Percentiles rank a stretch among this genome's conserved stretches.
These are phyloP conservation scores for Calocybe indica DNA, from an alignment of 768 basidiomycete species.

Conservation along the genomic window DNA sequence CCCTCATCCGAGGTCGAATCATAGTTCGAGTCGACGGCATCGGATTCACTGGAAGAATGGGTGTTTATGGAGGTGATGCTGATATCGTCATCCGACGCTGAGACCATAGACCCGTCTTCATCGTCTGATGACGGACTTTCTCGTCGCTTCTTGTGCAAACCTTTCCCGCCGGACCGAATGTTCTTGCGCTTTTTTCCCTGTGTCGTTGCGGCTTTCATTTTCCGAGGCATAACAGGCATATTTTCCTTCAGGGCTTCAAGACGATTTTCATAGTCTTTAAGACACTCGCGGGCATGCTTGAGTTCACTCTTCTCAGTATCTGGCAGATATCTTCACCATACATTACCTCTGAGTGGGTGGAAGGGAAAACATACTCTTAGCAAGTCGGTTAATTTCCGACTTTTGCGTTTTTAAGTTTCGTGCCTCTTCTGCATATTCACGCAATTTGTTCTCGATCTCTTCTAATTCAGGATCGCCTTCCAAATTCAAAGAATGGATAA, in stretches of 20 bases:
- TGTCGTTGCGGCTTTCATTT: conserved; percentile 10
- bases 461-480: background rate
- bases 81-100: conserved; percentile 19
- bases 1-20: conserved; percentile 1
- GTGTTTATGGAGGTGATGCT: conserved; percentile 17
- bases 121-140: conserved; percentile 20
- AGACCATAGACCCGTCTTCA: conserved; percentile 27
- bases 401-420: no score
- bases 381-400: conserved; percentile 23
- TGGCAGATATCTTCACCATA: conserved; percentile 12
- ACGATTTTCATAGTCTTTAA: conserved; percentile 38
- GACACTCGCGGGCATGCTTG: conserved; percentile 26
- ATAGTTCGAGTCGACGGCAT: conserved; percentile 13
- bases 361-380: conserved; percentile 32
- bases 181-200: conserved; percentile 48
- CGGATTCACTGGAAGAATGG: conserved; percentile 14
- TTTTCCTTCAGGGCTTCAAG: conserved; percentile 41
- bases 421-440: no score
- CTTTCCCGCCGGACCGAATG: conserved; percentile 27
- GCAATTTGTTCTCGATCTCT: background rate
- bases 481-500: background rate
- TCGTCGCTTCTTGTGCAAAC: conserved; percentile 39
- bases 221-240: conserved; percentile 32
- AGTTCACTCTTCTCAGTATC: conserved; percentile 32
- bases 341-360: background rate